Evolutionary conservation across 306 rosid genomes (phyloP).

Genomic region (Purshia tridentata): DNA sequence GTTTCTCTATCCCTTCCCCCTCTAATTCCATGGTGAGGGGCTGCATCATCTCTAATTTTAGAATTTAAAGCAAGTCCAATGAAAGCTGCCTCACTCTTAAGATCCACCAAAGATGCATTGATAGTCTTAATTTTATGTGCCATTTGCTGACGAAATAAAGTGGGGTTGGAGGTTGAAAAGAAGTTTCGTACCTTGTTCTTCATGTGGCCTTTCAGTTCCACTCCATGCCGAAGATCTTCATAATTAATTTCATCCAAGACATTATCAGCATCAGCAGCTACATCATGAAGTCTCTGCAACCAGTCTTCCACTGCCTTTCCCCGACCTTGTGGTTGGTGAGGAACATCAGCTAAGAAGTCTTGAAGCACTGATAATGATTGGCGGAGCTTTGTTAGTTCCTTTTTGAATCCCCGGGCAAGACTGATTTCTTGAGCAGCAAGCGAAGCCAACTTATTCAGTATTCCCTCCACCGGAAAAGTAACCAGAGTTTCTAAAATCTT

Average conservation of each 20-base stretch:
- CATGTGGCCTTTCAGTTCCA: not conserved
- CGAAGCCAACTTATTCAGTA: not conserved
- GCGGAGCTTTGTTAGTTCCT: not conserved
- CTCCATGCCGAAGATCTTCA: not conserved
- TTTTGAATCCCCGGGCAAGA: conserved; percentile 1
- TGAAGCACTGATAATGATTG: not conserved
- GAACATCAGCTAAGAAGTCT: not conserved
- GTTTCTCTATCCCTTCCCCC: too few species aligned
- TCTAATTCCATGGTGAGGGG: too few species aligned
- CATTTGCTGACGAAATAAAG: not conserved
- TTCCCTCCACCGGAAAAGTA: not conserved
- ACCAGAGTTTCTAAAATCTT: not conserved
- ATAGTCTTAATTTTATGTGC: not conserved
- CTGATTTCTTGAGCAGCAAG: not conserved
- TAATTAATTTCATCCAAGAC: not conserved
- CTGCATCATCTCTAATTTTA: too few species aligned
- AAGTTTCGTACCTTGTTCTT: not conserved
- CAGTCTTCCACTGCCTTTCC: too few species aligned
- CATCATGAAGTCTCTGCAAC: not conserved
- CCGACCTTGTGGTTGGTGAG: too few species aligned
- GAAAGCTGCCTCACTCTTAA: too few species aligned
- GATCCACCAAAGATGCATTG: not conserved
- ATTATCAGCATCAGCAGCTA: not conserved
- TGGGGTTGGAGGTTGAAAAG: too few species aligned
- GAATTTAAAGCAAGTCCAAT: too few species aligned